Base-by-base conservation (phyloP, 768 basidiomycete genomes). In the Dentipellis fragilis region DNA sequence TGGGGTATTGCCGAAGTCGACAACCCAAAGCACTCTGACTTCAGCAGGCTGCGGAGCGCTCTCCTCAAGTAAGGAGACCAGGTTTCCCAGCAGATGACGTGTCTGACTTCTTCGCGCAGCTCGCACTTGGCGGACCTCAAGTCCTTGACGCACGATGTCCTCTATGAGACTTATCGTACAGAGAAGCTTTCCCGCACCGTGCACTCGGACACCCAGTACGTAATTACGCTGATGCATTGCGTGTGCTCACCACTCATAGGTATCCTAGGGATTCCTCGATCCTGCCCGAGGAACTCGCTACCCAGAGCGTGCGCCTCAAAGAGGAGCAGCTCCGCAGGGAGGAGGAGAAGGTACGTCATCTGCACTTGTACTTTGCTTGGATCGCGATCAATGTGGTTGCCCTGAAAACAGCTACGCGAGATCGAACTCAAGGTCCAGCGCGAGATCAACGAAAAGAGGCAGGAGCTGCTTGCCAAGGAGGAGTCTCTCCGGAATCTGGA, bases 1-100 rank as follows among this genome's bases (percentile, higher is more conserved):
- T 99, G 96, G 96, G 96, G 96, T 65, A 80, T 98, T 58, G 96
- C 89, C 51, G 94, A 98, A 68, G 94, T 98, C 58, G 96, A 99
- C 76, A 97, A 98, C 71, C 93, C 93, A n/a, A 89, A 92, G 69
- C 96, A 99, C 74, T 96, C 91, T n/a, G 96, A 99, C 75, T 98
- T 98, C 69, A 89, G 88, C 70, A 78, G 93, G 56, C 81, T 99
- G 57, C 77, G 95, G 63, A 88, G 89, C 59, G 95, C 94, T 42
- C 76, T 99, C 54, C 78, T 99, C 64, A 89, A 88, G 92, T 93
- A 68, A 64, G 76, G 71, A 9, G 51, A 45, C 21, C 23, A 29
- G 29, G 29, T 29, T 29, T 29, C 29, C 29, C 29, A 29, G 3
- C 6, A 29, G 6, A 29, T 29, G 29, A 3, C 29, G 29, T 29